phyloP scores from a whole-genome alignment of 2,329 filamentous ascomycete genomes.

The Botryosphaeria dothidea region DNA sequence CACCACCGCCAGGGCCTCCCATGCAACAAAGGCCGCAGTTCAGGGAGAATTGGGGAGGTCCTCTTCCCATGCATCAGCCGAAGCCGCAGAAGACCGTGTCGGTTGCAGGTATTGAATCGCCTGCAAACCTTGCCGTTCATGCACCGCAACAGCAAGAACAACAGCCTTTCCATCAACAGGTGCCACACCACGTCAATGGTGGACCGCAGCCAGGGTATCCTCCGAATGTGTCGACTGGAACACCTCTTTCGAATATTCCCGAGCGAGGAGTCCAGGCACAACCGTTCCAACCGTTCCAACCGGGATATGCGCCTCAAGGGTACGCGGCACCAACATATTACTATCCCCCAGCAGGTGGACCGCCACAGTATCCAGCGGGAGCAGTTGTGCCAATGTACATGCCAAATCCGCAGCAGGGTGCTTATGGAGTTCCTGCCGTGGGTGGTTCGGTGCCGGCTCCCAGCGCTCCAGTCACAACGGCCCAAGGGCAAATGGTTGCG shows the following conservation, averaged over 20 bases:
- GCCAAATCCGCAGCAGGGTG: slow-evolving; percentile 54
- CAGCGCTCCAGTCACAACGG: slow-evolving; percentile 29
- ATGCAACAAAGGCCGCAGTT: slow-evolving; percentile 57
- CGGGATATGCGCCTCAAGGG: slow-evolving; percentile 51
- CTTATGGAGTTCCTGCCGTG: slow-evolving; percentile 42
- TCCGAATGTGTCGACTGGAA: slow-evolving; percentile 70
- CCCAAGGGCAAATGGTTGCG: slow-evolving; percentile 62
- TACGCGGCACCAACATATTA: slow-evolving; percentile 58
- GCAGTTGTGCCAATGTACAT: slow-evolving; percentile 59
- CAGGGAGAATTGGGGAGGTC: slow-evolving; percentile 61
- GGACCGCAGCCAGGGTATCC: slow-evolving; percentile 67
- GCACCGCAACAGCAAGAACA: slow-evolving; percentile 68
- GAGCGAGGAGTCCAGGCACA: slow-evolving; percentile 89
- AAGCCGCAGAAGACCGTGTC: slow-evolving; percentile 93
- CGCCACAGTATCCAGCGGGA: slow-evolving; percentile 44
- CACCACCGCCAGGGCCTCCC: slow-evolving; percentile 54
- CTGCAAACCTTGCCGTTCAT: slow-evolving; percentile 61
- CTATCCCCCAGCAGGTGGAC: slow-evolving; percentile 57
- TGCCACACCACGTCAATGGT: slow-evolving; percentile 72
- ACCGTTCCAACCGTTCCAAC: slow-evolving; percentile 72
- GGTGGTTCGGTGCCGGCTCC: slow-evolving; percentile 19
- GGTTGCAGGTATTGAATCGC: slow-evolving; percentile 87
- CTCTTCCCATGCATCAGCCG: slow-evolving; percentile 86
- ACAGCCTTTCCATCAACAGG: slow-evolving; percentile 91
- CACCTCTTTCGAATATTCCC: slow-evolving; percentile 87